Conservation (phyloP, 1,284 basidiomycete genomes). For the Ganoderma leucocontextum region DNA sequence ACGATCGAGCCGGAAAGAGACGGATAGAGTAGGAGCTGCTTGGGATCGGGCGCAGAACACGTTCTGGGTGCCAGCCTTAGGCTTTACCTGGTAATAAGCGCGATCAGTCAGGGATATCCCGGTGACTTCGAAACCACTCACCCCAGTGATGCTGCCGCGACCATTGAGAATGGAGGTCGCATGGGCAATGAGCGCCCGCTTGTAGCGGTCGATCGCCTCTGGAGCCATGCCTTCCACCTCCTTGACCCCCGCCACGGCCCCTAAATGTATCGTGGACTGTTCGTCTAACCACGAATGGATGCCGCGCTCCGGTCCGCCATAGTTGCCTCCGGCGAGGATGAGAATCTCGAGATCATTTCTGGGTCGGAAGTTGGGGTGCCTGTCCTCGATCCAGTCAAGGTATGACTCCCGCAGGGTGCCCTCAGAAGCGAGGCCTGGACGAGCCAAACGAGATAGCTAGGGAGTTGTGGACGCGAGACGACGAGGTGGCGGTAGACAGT, state of each 20-base stretch:
- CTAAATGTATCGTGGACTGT: background rate
- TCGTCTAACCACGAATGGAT: background rate
- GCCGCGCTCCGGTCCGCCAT: background rate
- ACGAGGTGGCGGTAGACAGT: too few species aligned
- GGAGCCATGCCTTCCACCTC: background rate
- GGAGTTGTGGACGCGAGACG: too few species aligned
- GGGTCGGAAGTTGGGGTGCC: background rate
- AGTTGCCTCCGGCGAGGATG: background rate
- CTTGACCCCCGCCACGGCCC: background rate
- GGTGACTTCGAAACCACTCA: too few species aligned
- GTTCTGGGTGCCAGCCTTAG: background rate
- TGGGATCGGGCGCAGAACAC: background rate
- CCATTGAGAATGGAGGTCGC: background rate
- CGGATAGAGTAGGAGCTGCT: background rate
- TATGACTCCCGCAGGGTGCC: background rate
- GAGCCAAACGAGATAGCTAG: too few species aligned
- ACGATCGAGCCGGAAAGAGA: background rate
- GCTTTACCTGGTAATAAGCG: background rate
- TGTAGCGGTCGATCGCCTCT: background rate
- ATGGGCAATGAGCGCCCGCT: background rate
- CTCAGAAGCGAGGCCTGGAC: too few species aligned
- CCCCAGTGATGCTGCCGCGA: background rate
- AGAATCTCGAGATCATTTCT: background rate
- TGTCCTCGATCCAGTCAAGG: background rate
- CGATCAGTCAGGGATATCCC: too few species aligned